phyloP scores from a whole-genome alignment of 169 alveolate species.

The Eimeria acervulina region DNA sequence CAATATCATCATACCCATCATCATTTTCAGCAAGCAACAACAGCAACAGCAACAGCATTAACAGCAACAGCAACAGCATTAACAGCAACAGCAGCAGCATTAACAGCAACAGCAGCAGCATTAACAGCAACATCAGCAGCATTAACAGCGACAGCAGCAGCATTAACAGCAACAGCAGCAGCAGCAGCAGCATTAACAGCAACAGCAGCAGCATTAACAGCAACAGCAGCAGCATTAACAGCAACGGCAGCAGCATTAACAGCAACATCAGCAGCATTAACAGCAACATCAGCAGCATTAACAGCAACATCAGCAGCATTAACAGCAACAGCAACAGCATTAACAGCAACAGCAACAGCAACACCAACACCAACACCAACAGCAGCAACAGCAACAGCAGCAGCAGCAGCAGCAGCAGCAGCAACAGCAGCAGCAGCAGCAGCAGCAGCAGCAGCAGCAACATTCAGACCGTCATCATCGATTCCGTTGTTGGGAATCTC shows the following conservation, averaged over 20 bases:
- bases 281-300: no score
- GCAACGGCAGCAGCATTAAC: background rate
- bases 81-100: background rate
- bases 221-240: background rate
- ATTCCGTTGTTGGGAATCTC: slow-evolving; percentile 89
- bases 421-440: slow-evolving; percentile 30
- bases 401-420: background rate
- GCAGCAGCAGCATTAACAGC: background rate
- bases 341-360: background rate
- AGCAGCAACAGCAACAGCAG: background rate
- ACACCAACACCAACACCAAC: background rate
- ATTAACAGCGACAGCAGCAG: background rate
- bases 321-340: no score
- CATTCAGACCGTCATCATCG: slow-evolving; percentile 86
- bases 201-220: background rate
- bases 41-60: no score
- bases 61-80: no score
- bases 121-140: no score
- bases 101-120: slow-evolving; percentile 83
- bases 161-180: no score
- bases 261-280: no score
- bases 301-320: no score
- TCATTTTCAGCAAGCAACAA: no score
- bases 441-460: slow-evolving; percentile 6
- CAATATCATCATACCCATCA: no score